A percentile compares a stretch with the other conserved stretches of the same genome.
Conservation (phyloP, 2,329 filamentous ascomycete genomes). For the Blumeria hordei region DNA sequence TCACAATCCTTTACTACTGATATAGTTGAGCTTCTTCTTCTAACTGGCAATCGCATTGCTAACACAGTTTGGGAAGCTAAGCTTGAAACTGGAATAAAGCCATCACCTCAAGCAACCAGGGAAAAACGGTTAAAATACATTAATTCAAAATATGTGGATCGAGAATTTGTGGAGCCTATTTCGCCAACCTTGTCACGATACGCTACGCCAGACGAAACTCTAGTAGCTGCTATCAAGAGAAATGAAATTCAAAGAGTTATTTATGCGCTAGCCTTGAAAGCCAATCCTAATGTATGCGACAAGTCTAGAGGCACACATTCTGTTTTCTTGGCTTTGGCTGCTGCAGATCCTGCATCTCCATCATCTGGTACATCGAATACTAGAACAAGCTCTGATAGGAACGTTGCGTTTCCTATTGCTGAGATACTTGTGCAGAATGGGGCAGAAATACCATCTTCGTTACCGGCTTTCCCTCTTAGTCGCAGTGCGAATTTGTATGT, state of each 20-base stretch:
- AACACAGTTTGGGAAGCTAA: slow-evolving; percentile 93
- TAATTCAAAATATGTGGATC: slow-evolving; percentile 78
- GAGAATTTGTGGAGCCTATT: slow-evolving; percentile 55
- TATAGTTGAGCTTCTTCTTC: slow-evolving; percentile 78
- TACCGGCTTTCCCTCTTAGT: slow-evolving; percentile 67
- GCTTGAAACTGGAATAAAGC: slow-evolving; percentile 49
- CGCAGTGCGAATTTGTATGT: slow-evolving; percentile 61
- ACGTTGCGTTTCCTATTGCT: slow-evolving; percentile 61
- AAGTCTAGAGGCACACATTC: slow-evolving; percentile 71
- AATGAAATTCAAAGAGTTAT: slow-evolving; percentile 89
- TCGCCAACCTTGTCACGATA: slow-evolving; percentile 54
- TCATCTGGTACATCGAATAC: slow-evolving; percentile 22
- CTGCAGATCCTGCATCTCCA: slow-evolving; percentile 72
- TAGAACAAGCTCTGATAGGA: slow-evolving; percentile 18
- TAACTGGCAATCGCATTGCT: slow-evolving; percentile 80
- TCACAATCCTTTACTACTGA: slow-evolving; percentile 92
- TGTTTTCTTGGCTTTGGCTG: slow-evolving; percentile 74
- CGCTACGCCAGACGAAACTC: slow-evolving; percentile 58
- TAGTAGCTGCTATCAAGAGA: slow-evolving; percentile 81
- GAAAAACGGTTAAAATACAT: slow-evolving; percentile 91
- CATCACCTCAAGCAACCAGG: slow-evolving; percentile 50
- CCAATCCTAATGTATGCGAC: slow-evolving; percentile 70
- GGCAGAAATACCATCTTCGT: slow-evolving; percentile 52
- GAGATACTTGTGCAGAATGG: slow-evolving; percentile 87
- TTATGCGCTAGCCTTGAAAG: slow-evolving; percentile 65